Evolutionary conservation across 129 eudicot species (phyloP).

Genomic region (Arctium minus): DNA sequence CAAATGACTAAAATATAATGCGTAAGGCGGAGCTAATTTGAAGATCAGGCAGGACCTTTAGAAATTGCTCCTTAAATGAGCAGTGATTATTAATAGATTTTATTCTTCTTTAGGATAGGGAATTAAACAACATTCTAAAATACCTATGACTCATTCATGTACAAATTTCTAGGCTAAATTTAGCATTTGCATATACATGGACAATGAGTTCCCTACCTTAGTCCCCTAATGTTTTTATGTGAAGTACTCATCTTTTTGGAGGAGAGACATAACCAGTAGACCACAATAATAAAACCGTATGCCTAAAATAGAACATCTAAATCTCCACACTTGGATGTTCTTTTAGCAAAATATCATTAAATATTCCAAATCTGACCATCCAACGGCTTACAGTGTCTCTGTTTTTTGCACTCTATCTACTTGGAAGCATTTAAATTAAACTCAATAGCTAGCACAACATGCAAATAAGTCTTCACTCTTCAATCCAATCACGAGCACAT

Average conservation of each 20-base stretch:
- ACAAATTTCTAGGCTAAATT: background rate
- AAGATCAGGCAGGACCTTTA: constrained; percentile 5
- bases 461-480: background rate
- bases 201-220: background rate
- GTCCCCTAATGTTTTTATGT: background rate
- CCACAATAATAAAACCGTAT: background rate
- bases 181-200: constrained; percentile 15
- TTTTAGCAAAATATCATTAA: background rate
- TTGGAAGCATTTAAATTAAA: background rate
- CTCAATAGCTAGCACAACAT: background rate
- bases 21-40: background rate
- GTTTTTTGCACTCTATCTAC: background rate
- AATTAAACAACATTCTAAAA: constrained; percentile 21
- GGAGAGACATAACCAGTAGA: background rate
- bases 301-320: background rate
- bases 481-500: background rate
- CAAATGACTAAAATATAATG: background rate
- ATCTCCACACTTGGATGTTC: background rate
- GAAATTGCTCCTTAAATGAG: constrained; percentile 9
- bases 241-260: background rate
- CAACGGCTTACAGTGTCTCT: background rate
- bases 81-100: constrained; percentile 13
- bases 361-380: background rate
- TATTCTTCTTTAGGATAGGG: constrained; percentile 13
- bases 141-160: background rate